Percentiles rank a stretch among this genome's conserved stretches.
Evolutionary conservation across 129 eudicot genomes (phyloP).

Genomic region (Dittrichia graveolens): DNA sequence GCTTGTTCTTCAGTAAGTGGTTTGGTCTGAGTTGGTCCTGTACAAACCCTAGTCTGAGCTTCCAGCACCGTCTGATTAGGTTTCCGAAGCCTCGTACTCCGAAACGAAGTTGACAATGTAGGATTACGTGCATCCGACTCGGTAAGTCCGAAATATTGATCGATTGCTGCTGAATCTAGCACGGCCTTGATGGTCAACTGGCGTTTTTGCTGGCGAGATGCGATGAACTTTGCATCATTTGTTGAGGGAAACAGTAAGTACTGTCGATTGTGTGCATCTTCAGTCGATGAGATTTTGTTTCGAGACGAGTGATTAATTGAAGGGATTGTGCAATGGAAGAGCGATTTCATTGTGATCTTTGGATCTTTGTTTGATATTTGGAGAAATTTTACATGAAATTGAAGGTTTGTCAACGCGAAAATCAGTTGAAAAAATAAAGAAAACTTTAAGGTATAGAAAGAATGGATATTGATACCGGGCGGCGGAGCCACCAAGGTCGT

Average conservation of each 20-base stretch:
- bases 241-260: constrained; percentile 23
- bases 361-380: constrained; percentile 2
- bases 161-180: constrained; percentile 47
- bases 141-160: constrained; percentile 40
- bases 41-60: constrained; percentile 93
- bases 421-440: constrained; percentile 22
- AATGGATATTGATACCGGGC: not conserved
- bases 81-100: constrained; percentile 41
- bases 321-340: constrained; percentile 41
- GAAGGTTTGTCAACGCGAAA: constrained; percentile 26
- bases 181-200: constrained; percentile 40
- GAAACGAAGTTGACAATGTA: constrained; percentile 66
- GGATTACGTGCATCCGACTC: constrained; percentile 64
- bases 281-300: constrained; percentile 29
- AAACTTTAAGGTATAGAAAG: not conserved
- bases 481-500: too few relatives aligned
- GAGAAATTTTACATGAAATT: constrained; percentile 26
- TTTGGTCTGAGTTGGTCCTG: constrained; percentile 94
- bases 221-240: constrained; percentile 2
- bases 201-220: constrained; percentile 23
- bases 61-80: constrained; percentile 91
- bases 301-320: constrained; percentile 16
- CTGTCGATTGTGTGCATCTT: constrained; percentile 21
- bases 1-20: constrained; percentile 93
- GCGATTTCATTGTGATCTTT: constrained; percentile 51